Base-by-base conservation (phyloP, 768 basidiomycete genomes). In the Tulasnella sp. region DNA sequence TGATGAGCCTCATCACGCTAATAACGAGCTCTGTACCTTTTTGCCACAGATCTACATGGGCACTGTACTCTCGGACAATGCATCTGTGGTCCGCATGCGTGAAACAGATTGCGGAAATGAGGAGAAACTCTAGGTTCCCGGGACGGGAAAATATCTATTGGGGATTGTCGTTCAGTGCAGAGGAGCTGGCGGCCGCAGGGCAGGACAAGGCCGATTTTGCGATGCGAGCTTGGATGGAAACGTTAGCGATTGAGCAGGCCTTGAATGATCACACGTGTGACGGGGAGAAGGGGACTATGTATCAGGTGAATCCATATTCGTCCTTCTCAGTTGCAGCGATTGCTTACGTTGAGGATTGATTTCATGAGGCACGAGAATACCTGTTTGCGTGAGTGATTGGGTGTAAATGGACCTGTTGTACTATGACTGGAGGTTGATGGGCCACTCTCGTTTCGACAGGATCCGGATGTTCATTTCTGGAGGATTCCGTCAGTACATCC, bases 201-300 rank as follows among this genome's bases (percentile, higher is more conserved):
- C 19, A 24, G n/a, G 61, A 56, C 27, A 41, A 54, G 5, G 54
- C 61, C 3, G 54, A 62, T 34, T 62, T 56, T 26, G 61, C 61
- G 4, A 50, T 56, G 34, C 42, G 61, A 13, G 50, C 61, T 15
- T 62, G 54, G 54, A 48, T 62, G 61, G 61, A 62, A 42, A 62
- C 61, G 4, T 21, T 56, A 19, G 61, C 43, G 2, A 55, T 62
- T 13, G 61, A 62, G 45, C 53, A 62, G 1, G 54, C 54, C 13
- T 30, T 62, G 53, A 44, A 62, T 24, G 41, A 56, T 17, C 61
- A 62, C 27, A 44, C 34, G 7, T 62, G 61, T 55, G 55, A 47
- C 32, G 61, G 61, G 23, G 61, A 62, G 24, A 49, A 56, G 55
- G 47, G 19, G 15, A 62, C 61, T 13, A 55, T 62, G 30, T 62